Evolutionary conservation across 2,329 filamentous ascomycete species (phyloP), one percentile per base, ranked within the genome.

Genomic region (Diaporthe ilicicola): DNA sequence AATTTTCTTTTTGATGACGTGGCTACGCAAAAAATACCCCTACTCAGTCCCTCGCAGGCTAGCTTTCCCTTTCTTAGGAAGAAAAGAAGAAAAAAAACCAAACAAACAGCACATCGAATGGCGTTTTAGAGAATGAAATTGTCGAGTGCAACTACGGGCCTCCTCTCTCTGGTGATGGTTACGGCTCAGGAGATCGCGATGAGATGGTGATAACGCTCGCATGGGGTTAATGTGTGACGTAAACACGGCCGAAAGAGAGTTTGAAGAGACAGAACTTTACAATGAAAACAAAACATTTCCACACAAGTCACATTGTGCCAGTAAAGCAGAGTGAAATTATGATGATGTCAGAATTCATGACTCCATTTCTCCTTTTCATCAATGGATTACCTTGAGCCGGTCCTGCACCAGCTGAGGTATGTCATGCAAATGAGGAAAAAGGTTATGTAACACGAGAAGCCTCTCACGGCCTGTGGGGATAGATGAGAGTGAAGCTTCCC

Each of bases 1-100:
- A 62, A 22, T 24, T 22, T 64, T 37, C 7, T 19, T 64, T 64
- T 64, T 64, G 42, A 64, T 64, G 59, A 64, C 56, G 51, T 70
- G 29, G 48, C 46, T 42, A 65, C 29, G 46, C 67, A 68, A 64
- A 64, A 61, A 71, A 71, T 71, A 69, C 71, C 71, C 64, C 69
- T 73, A 71, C 71, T 69, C 71, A 71, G 55, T 73, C 71, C 54
- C 44, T 51, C 55, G 34, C 42, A 56, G 66, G 34, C 66, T 68
- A 59, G 66, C 24, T 51, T 54, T 53, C 39, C 34, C 34, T 59
- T 59, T 32, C 27, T 48, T 50, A 51, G 27, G 42, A 39, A 59
- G n/a, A n/a, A n/a, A n/a, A n/a, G n/a, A n/a, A n/a, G n/a, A n/a
- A n/a, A n/a, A n/a, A n/a, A n/a, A n/a, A n/a, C n/a, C n/a, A n/a